These are phyloP conservation scores for Theobroma cacao DNA, from an alignment of 345 rosid genomes.

Conservation along the genomic window DNA sequence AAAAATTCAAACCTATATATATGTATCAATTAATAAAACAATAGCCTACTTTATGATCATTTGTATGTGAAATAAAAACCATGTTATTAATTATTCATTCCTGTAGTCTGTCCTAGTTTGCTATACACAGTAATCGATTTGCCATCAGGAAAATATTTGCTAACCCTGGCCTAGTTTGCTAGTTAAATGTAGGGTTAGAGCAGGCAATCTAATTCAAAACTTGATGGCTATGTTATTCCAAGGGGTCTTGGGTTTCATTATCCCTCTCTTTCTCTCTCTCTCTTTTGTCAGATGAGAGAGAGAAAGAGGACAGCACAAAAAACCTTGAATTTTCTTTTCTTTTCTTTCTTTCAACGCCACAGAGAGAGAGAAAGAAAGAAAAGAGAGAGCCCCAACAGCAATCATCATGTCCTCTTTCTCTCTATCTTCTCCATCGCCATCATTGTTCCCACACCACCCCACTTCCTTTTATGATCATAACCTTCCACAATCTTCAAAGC, in stretches of 20 bases:
- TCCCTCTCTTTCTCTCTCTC: not conserved
- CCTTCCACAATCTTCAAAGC: constrained; percentile 7
- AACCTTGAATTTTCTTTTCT: constrained; percentile 4
- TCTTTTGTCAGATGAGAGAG: constrained; percentile 10
- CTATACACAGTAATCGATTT: too few relatives aligned
- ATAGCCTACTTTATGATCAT: too few relatives aligned
- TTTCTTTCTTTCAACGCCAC: constrained; percentile 22
- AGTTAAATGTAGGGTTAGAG: too few relatives aligned
- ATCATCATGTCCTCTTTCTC: constrained; percentile 27
- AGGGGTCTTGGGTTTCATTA: not conserved
- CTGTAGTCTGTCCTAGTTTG: too few relatives aligned
- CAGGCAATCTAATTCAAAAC: not conserved
- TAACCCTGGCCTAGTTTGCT: not conserved
- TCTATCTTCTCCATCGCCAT: constrained; percentile 27
- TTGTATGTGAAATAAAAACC: not conserved
- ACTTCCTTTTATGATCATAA: not conserved
- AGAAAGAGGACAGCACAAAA: not conserved
- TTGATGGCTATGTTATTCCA: not conserved
- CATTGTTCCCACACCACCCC: constrained; percentile 27
- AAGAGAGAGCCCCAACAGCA: constrained; percentile 15
- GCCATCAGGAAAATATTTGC: not conserved
- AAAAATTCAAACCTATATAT: too few relatives aligned
- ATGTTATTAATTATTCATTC: too few relatives aligned
- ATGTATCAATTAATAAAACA: too few relatives aligned
- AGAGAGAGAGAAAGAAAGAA: too few relatives aligned